These are phyloP conservation scores for Wickerhamomyces bovis DNA, from an alignment of 805 yeast genomes.

Conservation along the genomic window DNA sequence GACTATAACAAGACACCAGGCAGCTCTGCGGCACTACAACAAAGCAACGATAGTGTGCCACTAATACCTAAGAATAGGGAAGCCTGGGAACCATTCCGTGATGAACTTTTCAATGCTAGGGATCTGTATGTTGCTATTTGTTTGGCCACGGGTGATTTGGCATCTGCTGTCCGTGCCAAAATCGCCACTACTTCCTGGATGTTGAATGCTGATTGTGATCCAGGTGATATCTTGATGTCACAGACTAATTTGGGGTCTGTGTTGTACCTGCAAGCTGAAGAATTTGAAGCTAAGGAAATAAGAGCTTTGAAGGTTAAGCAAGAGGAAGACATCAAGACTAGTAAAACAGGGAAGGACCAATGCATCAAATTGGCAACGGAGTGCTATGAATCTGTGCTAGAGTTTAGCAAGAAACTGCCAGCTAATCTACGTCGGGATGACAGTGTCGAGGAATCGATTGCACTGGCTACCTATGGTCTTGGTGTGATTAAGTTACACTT, in stretches of 20 bases:
- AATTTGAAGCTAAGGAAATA: slow-evolving; percentile 45
- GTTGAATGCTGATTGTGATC: slow-evolving; percentile 64
- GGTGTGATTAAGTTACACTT: slow-evolving; percentile 73
- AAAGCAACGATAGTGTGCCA: slow-evolving; percentile 3
- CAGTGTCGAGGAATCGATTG: slow-evolving; percentile 58
- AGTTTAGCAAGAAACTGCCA: slow-evolving; percentile 35
- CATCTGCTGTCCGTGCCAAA: slow-evolving; percentile 54
- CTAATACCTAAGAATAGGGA: slow-evolving; percentile 30
- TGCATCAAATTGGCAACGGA: slow-evolving; percentile 30
- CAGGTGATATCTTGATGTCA: slow-evolving; percentile 56
- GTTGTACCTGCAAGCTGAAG: slow-evolving; percentile 61
- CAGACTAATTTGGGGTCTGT: slow-evolving; percentile 69
- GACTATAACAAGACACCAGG: not conserved
- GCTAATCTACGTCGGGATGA: slow-evolving; percentile 30
- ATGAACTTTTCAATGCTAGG: slow-evolving; percentile 72
- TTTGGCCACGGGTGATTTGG: slow-evolving; percentile 60
- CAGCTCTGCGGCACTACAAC: not conserved
- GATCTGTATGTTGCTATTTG: slow-evolving; percentile 71
- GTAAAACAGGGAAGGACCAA: slow-evolving; percentile 20
- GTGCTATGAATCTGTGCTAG: slow-evolving; percentile 39
- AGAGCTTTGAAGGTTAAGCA: slow-evolving; percentile 23
- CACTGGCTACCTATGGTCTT: slow-evolving; percentile 76
- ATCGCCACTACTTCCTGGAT: slow-evolving; percentile 63
- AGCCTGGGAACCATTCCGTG: slow-evolving; percentile 69
- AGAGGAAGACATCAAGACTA: slow-evolving; percentile 19